A percentile compares a stretch with the other conserved stretches of the same genome.
These are phyloP conservation scores for Triticum monococcum DNA, from an alignment of 176 grass and related monocot genomes.

Conservation along the genomic window DNA sequence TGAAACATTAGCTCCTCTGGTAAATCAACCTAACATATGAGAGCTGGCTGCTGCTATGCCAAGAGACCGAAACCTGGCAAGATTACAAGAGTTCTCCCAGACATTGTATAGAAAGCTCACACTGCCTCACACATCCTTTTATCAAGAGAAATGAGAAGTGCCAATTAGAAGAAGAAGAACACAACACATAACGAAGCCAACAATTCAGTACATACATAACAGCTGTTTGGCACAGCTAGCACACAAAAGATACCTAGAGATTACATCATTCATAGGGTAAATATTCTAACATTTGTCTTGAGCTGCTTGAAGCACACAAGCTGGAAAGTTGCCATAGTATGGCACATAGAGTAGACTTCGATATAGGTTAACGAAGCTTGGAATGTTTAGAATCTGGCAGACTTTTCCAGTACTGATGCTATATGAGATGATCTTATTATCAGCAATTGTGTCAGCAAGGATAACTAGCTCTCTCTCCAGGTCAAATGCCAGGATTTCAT, in stretches of 20 bases:
- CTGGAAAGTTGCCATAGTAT: neutral
- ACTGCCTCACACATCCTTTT: too few species aligned
- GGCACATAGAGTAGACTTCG: neutral
- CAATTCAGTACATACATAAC: neutral
- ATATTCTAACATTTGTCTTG: neutral
- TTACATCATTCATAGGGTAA: neutral
- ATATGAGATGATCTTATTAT: conserved; percentile 6
- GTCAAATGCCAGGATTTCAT: conserved; percentile 16
- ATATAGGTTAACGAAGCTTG: neutral
- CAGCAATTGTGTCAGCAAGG: neutral
- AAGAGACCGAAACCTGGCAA: too few species aligned
- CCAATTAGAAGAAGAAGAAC: too few species aligned
- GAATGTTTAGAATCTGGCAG: neutral
- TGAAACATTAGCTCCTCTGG: too few species aligned
- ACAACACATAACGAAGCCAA: too few species aligned
- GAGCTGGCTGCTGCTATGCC: too few species aligned
- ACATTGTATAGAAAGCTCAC: too few species aligned
- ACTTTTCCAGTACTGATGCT: conserved; percentile 7
- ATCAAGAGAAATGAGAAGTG: too few species aligned
- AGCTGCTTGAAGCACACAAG: neutral
- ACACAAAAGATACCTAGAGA: too few species aligned
- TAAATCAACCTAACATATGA: too few species aligned
- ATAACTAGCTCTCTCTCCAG: neutral
- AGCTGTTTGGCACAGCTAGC: neutral
- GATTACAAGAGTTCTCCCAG: too few species aligned